Evolutionary conservation across 2,329 filamentous ascomycete genomes (phyloP).

Genomic region (Fusarium oxysporum): DNA sequence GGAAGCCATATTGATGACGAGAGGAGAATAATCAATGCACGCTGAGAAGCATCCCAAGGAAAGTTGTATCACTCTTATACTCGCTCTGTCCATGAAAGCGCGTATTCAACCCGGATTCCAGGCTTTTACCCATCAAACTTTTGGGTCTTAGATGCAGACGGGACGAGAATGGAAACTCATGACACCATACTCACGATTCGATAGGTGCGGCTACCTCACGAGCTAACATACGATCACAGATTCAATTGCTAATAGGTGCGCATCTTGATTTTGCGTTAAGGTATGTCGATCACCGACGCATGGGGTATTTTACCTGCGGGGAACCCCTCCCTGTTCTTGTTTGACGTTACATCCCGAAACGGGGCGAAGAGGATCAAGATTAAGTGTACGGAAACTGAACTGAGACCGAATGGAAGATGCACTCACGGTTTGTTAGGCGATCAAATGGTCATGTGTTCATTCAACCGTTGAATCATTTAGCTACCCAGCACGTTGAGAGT

Average conservation of each 20-base stretch:
- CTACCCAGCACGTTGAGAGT: background rate
- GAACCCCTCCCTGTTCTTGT: background rate
- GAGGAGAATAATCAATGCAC: background rate
- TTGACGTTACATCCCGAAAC: background rate
- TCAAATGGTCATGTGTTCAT: background rate
- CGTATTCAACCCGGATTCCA: background rate
- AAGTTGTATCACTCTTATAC: background rate
- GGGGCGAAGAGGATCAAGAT: background rate
- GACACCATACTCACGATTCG: background rate
- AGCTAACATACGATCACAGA: background rate
- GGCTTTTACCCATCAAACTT: background rate
- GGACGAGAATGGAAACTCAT: background rate
- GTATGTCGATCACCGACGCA: background rate
- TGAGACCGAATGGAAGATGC: background rate
- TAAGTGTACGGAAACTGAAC: no score
- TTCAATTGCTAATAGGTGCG: background rate
- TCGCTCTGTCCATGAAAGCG: background rate
- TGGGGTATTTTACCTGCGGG: background rate
- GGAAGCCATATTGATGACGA: slow-evolving; percentile 2
- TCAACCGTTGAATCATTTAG: background rate
- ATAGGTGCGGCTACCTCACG: background rate
- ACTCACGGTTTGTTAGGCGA: background rate
- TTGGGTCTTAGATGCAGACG: background rate
- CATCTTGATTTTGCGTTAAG: background rate
- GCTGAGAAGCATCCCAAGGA: accelerated